Evolutionary conservation across 176 grass and related monocot species (phyloP).

Genomic region (bread wheat (Triticum aestivum)): DNA sequence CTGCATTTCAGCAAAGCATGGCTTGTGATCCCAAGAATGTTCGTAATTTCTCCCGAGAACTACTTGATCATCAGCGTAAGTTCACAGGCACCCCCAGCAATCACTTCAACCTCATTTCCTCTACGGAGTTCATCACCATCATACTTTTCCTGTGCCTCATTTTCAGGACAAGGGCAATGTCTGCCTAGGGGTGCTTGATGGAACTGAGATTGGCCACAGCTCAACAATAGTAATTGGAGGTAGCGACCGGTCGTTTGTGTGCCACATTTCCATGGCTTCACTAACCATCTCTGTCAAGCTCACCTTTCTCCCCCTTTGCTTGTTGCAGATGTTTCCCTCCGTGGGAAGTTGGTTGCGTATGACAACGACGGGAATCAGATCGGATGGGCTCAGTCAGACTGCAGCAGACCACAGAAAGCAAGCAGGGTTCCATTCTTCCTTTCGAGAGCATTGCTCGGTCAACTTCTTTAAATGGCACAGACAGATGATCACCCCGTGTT

Average conservation of each 20-base stretch:
- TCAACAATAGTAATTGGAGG: constrained; percentile 87
- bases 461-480: constrained; percentile 24
- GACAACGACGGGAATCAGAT: constrained; percentile 70
- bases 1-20: constrained; percentile 68
- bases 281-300: constrained; percentile 6
- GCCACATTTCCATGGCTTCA: not conserved
- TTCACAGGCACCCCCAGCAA: not conserved
- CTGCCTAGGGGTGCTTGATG: constrained; percentile 82
- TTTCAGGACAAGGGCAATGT: constrained; percentile 81
- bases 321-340: constrained; percentile 65
- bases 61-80: constrained; percentile 81
- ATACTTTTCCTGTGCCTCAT: not conserved
- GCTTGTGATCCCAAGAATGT: constrained; percentile 62
- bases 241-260: constrained; percentile 22
- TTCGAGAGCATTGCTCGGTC: constrained; percentile 24
- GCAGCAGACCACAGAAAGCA: constrained; percentile 44
- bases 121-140: not conserved
- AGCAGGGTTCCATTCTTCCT: constrained; percentile 58
- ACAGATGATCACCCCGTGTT: constrained; percentile 2
- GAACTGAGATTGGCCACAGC: constrained; percentile 55
- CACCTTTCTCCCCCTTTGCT: not conserved
- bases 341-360: constrained; percentile 81
- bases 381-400: constrained; percentile 77
- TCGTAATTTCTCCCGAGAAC: constrained; percentile 65
- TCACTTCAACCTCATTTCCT: not conserved